phyloP scores from a whole-genome alignment of 2,329 filamentous ascomycete genomes.

The Neoscytalidium dimidiatum region DNA sequence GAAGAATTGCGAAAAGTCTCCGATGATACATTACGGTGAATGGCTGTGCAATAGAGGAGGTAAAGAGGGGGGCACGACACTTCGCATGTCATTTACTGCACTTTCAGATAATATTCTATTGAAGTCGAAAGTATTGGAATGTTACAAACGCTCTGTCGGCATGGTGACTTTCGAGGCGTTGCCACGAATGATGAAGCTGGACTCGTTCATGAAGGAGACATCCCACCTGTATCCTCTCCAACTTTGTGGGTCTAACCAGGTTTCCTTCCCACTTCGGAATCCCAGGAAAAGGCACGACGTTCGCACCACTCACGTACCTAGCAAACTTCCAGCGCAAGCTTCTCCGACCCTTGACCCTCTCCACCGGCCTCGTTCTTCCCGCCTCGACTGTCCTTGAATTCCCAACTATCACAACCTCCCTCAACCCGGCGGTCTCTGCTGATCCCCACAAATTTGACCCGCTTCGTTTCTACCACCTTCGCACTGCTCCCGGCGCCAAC shows the following conservation, averaged over 20 bases:
- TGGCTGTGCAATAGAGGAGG: no score
- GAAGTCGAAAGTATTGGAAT: no score
- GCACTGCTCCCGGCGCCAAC: slow-evolving; percentile 25
- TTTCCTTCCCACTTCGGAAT: neutral
- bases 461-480: neutral
- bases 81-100: no score
- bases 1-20: no score
- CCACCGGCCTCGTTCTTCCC: neutral
- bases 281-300: no score
- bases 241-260: slow-evolving; percentile 27
- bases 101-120: no score
- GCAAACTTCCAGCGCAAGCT: slow-evolving; percentile 6
- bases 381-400: neutral
- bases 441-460: neutral
- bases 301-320: neutral
- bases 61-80: no score
- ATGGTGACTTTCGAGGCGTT: slow-evolving; percentile 32
- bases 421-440: neutral
- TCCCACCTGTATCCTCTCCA: slow-evolving; percentile 30
- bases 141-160: slow-evolving; percentile 22
- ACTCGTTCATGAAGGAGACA: slow-evolving; percentile 40
- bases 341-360: neutral
- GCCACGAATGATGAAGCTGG: slow-evolving; percentile 38
- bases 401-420: neutral
- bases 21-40: no score